Base-by-base conservation (phyloP, 78 protist genomes). In the Monocercomonoides exilis region DNA sequence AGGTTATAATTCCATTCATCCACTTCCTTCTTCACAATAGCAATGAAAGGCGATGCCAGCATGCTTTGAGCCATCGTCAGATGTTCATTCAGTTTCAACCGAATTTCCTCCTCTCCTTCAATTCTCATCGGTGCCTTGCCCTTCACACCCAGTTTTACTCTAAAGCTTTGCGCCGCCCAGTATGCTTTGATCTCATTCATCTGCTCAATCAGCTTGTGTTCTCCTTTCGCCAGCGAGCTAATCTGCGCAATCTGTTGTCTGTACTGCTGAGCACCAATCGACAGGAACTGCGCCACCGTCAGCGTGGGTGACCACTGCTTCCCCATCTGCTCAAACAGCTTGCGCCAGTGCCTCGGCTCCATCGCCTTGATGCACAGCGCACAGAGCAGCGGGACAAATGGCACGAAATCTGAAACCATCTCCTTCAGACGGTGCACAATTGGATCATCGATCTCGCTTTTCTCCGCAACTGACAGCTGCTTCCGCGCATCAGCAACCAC, bases 191-290 rank as follows among this genome's bases (percentile, higher is more conserved):
- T 90, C 90, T 89, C 64, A 35, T n/a, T 79, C 29, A 93, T 80
- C 80, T 34, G n/a, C 89, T 42, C 41, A 36, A 82, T 87, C 44
- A 93, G 89, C 2, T 46, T 81, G 11, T n/a, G 70, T 79, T 93
- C 93, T 21, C 95, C 95, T 0, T 43, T 77, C 21, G 95, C 95
- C 1, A 36, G 79, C 46, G 84, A 90, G 0, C 90, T 81, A 1
- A 84, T 44, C 82, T 92, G 92, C 32, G 1, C 1, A 32, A 84
- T 34, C 21, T 54, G 70, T 54, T 11, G 70, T 29, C 38, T 21
- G 21, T 54, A 54, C 70, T 54, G 70, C 70, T 29, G 21, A 11
- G 21, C 38, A 21, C 21, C 21, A 11, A 54, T 54, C 70, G 70
- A 29, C 70, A 54, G 11, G 11, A 54, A 29, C 70, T 54, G 70